Evolutionary conservation across 2,329 filamentous ascomycete genomes (phyloP), one percentile per base, ranked within the genome.

Genomic region (Nemania sp.): DNA sequence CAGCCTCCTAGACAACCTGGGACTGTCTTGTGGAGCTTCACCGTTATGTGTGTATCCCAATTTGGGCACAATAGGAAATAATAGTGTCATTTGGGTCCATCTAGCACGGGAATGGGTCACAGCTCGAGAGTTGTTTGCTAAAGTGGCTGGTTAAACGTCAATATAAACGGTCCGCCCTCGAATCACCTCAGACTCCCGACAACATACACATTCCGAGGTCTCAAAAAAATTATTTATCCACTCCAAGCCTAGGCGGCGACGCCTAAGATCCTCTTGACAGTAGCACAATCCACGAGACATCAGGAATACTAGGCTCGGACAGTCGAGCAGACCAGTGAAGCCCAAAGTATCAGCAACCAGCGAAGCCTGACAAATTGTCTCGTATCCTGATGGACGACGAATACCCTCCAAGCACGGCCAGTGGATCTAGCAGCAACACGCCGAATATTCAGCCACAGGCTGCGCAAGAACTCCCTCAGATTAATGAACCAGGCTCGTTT

Each of bases 41-140:
- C 27, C 26, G n/a, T 27, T 24, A 27, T 27, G 18, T 61, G 18
- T 47, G 45, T 29, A 22, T 20, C 32, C 18, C 8, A 22, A 29
- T 43, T 51, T n/a, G 43, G 18, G 53, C 60, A 29, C 32, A 63
- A 59, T 26, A 47, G 43, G 18, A 47, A 63, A 29, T 26, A 63
- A 59, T 26, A 47, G 2, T 29, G 13, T 52, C 24, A 38, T 55
- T 54, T 32, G 20, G 41, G 20, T 11, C 53, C 32, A 47, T 52
- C 27, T 27, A 53, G 20, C 32, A 47, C 35, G n/a, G 7, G 15
- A 26, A 59, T 38, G 38, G 24, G 41, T n/a, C 11, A 29, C 24
- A 7, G 8, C 10, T 41, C 32, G 7, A n/a, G 38, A 7, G 6
- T 22, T 52, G 10, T 20, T 64, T 29, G 24, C 35, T 45, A 13